phyloP scores from a whole-genome alignment of 768 basidiomycete genomes.

The Paxillus involutus region DNA sequence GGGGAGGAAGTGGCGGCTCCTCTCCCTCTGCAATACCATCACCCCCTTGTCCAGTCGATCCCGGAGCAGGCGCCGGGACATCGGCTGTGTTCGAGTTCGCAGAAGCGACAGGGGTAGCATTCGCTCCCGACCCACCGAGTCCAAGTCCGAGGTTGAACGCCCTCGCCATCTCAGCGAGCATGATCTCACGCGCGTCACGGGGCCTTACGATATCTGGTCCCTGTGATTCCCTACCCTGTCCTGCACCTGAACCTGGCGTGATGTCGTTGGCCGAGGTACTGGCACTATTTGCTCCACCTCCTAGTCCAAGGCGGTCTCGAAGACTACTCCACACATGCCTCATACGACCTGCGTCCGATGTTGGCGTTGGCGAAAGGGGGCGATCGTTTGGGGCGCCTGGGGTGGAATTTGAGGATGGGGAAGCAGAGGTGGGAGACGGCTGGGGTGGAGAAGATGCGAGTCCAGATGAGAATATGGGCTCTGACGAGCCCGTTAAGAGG shows the following conservation, averaged over 20 bases:
- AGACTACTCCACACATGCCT: conserved; percentile 68
- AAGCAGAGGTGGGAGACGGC: conserved; percentile 7
- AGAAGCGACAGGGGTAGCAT: conserved; percentile 2
- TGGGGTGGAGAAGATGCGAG: conserved; percentile 38
- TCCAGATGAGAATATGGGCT: conserved; percentile 60
- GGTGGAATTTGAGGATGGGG: conserved; percentile 11
- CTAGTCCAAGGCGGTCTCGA: conserved; percentile 64
- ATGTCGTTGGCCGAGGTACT: conserved; percentile 10
- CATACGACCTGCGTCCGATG: conserved; percentile 43
- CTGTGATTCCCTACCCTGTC: conserved; percentile 8
- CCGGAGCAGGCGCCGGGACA: background rate
- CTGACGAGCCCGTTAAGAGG: conserved; percentile 69
- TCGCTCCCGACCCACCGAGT: conserved; percentile 29
- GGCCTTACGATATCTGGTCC: conserved; percentile 10
- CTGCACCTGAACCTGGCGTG: conserved; percentile 3
- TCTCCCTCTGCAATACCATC: conserved; percentile 10
- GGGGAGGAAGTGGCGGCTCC: conserved; percentile 37
- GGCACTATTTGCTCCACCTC: conserved; percentile 23
- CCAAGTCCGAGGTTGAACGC: conserved; percentile 76
- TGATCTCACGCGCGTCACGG: conserved; percentile 60
- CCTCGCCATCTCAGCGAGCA: conserved; percentile 80
- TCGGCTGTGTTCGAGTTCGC: conserved; percentile 10
- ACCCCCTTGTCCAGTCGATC: background rate
- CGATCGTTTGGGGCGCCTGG: conserved; percentile 26
- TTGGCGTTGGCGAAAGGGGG: conserved; percentile 43